A percentile compares a stretch with the other conserved stretches of the same genome.
phyloP scores from a whole-genome alignment of 2,329 filamentous ascomycete species.

The Coniochaeta sp. region DNA sequence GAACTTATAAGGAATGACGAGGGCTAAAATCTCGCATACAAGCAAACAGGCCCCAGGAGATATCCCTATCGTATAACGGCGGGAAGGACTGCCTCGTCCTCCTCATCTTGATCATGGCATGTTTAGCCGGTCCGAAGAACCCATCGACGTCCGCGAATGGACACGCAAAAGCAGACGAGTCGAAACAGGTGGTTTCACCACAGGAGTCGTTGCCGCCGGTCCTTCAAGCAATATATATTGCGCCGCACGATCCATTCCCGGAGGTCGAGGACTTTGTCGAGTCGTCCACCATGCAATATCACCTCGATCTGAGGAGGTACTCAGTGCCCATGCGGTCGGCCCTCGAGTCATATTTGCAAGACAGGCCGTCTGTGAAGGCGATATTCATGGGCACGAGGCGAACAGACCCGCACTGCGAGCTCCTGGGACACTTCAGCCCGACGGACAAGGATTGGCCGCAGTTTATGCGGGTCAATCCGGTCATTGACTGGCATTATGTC shows the following conservation, averaged over 20 bases:
- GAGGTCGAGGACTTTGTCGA: conserved; percentile 82
- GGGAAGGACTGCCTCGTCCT: conserved; percentile 97
- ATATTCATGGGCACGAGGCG: conserved; percentile 84
- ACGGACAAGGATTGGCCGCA: conserved; percentile 87
- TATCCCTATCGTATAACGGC: conserved; percentile 93
- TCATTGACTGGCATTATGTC: conserved; percentile 95
- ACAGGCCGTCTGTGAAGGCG: conserved; percentile 59
- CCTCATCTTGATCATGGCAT: conserved; percentile 75
- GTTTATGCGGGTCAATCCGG: conserved; percentile 89
- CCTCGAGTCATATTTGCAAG: conserved; percentile 68
- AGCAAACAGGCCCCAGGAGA: conserved; percentile 56
- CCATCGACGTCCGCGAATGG: conserved; percentile 13
- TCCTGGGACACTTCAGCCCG: conserved; percentile 72
- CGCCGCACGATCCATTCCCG: conserved; percentile 74
- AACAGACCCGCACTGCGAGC: conserved; percentile 84
- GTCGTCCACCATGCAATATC: conserved; percentile 58
- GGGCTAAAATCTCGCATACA: background rate
- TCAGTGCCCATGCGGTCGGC: conserved; percentile 73
- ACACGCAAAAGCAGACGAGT: conserved; percentile 6
- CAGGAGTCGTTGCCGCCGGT: conserved; percentile 24
- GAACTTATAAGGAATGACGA: background rate
- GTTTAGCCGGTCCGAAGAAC: conserved; percentile 27
- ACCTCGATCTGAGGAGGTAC: conserved; percentile 69
- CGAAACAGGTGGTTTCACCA: conserved; percentile 4
- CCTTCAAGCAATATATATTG: conserved; percentile 83